Evolutionary conservation across 2,329 filamentous ascomycete species (phyloP).

Genomic region (Cercospora zeae-maydis): DNA sequence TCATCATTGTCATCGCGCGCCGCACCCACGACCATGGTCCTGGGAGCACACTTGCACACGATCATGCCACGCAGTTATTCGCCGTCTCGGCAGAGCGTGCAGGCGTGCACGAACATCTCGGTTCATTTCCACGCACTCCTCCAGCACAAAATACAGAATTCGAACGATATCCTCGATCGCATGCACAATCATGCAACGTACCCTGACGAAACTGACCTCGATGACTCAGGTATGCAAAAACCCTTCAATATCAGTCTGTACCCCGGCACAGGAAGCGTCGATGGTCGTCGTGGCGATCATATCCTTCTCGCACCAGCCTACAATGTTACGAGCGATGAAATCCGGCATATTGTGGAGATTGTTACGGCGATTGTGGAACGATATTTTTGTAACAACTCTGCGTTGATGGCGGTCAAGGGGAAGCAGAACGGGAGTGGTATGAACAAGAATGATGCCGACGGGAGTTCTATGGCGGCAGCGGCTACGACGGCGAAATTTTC

Average conservation of each 20-base stretch:
- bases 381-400: conserved; percentile 36
- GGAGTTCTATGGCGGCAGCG: no score
- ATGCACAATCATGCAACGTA: no score
- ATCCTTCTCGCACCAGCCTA: conserved; percentile 67
- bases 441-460: no score
- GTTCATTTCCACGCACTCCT: not conserved
- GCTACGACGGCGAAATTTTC: no score
- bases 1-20: not conserved
- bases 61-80: not conserved
- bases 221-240: conserved; percentile 37
- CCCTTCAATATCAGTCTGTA: conserved; percentile 59
- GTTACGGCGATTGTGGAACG: conserved; percentile 53
- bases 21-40: not conserved
- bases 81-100: not conserved
- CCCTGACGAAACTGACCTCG: not conserved
- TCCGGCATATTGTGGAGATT: conserved; percentile 54
- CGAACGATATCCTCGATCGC: not conserved
- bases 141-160: not conserved
- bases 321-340: conserved; percentile 56
- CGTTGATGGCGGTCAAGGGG: no score
- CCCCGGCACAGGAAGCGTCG: conserved; percentile 59
- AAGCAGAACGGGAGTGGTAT: no score
- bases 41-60: not conserved
- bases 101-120: no score
- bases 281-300: conserved; percentile 62